Conservation (phyloP, 2,329 filamentous ascomycete genomes). For the Claviceps africana region DNA sequence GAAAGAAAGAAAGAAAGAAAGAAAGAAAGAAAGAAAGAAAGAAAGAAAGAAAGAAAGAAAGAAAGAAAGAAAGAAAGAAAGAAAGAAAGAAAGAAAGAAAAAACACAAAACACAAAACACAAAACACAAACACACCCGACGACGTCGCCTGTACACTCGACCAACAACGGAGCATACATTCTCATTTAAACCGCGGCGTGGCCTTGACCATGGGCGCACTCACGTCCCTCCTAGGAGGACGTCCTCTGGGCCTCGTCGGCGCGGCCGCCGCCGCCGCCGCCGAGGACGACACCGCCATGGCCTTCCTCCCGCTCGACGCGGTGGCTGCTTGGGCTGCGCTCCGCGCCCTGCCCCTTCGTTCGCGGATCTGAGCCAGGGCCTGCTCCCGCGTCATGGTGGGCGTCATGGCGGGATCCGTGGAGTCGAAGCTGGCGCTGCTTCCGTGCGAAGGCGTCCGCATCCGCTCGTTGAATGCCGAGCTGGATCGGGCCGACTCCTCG, state of each 20-base stretch:
- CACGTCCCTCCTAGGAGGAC: slow-evolving; percentile 27
- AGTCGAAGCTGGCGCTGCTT: slow-evolving; percentile 32
- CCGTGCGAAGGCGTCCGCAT: slow-evolving; percentile 30
- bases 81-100: neutral
- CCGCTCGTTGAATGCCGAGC: slow-evolving; percentile 29
- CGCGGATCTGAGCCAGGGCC: slow-evolving; percentile 60
- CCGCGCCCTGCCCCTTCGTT: slow-evolving; percentile 55
- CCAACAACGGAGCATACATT: neutral
- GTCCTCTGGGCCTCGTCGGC: slow-evolving; percentile 8
- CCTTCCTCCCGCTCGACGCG: slow-evolving; percentile 43
- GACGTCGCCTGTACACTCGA: neutral
- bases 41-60: neutral
- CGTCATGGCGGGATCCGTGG: slow-evolving; percentile 43
- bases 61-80: neutral
- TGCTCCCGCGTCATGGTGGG: slow-evolving; percentile 59
- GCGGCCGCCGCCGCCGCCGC: slow-evolving; percentile 40
- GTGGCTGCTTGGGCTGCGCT: slow-evolving; percentile 50
- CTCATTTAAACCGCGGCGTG: slow-evolving; percentile 4
- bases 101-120: neutral
- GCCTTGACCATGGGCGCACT: slow-evolving; percentile 28
- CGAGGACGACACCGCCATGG: slow-evolving; percentile 48
- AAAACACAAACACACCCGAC: neutral
- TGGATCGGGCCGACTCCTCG: slow-evolving; percentile 25
- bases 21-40: neutral
- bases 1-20: neutral